Conservation (phyloP, 352 stramenopile genomes). For the Pythium sp. region DNA sequence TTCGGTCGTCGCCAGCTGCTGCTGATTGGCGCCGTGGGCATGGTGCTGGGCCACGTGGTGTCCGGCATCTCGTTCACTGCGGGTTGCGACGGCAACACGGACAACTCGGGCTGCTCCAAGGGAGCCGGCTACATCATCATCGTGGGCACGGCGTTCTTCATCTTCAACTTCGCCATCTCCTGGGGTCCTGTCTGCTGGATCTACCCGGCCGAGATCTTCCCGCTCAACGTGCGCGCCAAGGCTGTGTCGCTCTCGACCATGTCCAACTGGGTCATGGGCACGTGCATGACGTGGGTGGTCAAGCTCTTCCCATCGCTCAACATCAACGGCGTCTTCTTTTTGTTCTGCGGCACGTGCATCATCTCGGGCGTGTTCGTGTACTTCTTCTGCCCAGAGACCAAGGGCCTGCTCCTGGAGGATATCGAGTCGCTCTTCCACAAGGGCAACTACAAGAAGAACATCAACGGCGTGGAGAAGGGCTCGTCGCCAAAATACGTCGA, state of each 20-base stretch:
- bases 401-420: slow-evolving; percentile 52
- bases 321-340: slow-evolving; percentile 54
- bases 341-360: slow-evolving; percentile 8
- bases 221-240: slow-evolving; percentile 37
- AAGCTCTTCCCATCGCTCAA: slow-evolving; percentile 32
- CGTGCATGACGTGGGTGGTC: slow-evolving; percentile 28
- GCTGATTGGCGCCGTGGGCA: slow-evolving; percentile 39
- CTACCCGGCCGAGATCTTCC: slow-evolving; percentile 50
- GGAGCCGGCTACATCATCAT: slow-evolving; percentile 41
- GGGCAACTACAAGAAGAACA: slow-evolving; percentile 27
- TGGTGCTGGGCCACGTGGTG: slow-evolving; percentile 44
- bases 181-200: slow-evolving; percentile 55
- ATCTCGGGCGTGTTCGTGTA: slow-evolving; percentile 31
- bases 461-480: too few relatives aligned
- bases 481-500: too few relatives aligned
- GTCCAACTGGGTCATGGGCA: slow-evolving; percentile 42
- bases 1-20: slow-evolving; percentile 36
- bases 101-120: slow-evolving; percentile 28
- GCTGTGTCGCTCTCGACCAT: slow-evolving; percentile 48
- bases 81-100: slow-evolving; percentile 32
- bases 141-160: slow-evolving; percentile 35
- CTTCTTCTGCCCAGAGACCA: slow-evolving; percentile 57
- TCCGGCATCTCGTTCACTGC: slow-evolving; percentile 37
- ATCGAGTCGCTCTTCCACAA: slow-evolving; percentile 53
- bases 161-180: slow-evolving; percentile 52